Base-by-base conservation (phyloP, 306 rosid genomes). In the Ormosia emarginata region DNA sequence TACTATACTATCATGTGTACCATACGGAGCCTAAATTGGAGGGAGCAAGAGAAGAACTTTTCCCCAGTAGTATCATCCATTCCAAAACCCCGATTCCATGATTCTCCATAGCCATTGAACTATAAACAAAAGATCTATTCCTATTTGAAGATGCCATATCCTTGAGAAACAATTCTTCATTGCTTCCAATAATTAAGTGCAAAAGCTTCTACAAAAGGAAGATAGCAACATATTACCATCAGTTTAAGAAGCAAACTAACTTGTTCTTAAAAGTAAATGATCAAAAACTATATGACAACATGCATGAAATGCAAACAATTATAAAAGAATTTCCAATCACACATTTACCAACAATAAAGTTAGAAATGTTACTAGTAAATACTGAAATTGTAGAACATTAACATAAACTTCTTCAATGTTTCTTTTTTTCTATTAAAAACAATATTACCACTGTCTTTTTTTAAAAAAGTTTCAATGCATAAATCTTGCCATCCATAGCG, bases 101-200 rank as follows among this genome's bases (percentile, higher is more conserved):
- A 91, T 87, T 95, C 95, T 84, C 91, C 98, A 72, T 88, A 91
- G 71, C 94, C 97, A 84, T 94, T 85, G 87, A 93, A 82, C 97
- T 95, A 78, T 90, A 88, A 71, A 93, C 95, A 90, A 91, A 95
- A 79, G 87, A 86, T 67, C 87, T 91, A 74, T 78, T 86, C 83
- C 79, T 84, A 78, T 84, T 84, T 88, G 89, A 84, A 81, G 87
- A 81, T 83, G 86, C 49, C 57, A 77, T 46, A 69, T 87, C 97
- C 87, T 83, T 88, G 72, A 61, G 87, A 82, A 90, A 70, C 78
- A 87, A 82, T 73, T 87, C 90, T 72, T 85, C 86, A 80, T 55
- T 84, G 84, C 83, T 71, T 72, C 89, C 93, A 50, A 6, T 62
- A 41, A 71, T 68, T 2, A 90, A 72, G 84, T 78, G 75, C 63